Evolutionary conservation across 2,329 filamentous ascomycete species (phyloP), one percentile per base, ranked within the genome.

Genomic region (Fusarium dlaminii): DNA sequence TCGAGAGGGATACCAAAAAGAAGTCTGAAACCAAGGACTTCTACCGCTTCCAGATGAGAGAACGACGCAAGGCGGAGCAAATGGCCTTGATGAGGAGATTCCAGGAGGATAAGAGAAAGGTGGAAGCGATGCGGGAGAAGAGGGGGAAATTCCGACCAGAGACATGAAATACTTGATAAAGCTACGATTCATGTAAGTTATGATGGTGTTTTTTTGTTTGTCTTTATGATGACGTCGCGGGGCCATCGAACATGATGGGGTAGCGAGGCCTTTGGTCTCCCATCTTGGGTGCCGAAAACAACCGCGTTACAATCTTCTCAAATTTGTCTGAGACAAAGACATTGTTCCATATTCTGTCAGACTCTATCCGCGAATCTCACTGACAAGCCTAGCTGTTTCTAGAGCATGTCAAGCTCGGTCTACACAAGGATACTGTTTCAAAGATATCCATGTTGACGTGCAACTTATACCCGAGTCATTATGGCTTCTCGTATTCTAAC

Each of bases 21-120:
- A 90, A 88, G 79, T 86, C 87, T 42, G 90, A 91, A 55, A 85
- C 90, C 77, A 89, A 89, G 68, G 91, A 94, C 81, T 97, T 97
- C 80, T 97, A 97, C 82, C 87, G 94, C 67, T 97, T 96, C 87
- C 94, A 97, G 86, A 88, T 90, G 74, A 85, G 94, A 52, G 93
- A 96, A 85, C 91, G 90, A 84, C 90, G 91, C 83, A 96, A 96
- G 86, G 89, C 90, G 78, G 88, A 91, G 77, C 92, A 94, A 81
- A 87, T 89, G 52, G 88, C 91, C 67, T 79, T 96, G 81, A 83
- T 93, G 74, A 90, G 83, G 83, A 88, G 89, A 74, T 96, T 96
- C 82, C 91, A 95, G 81, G 90, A 93, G 80, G 94, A 96, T 83
- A 89, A 87, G 84, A 90, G 85, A 84, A 92, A 90, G 82, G 90